Conservation (phyloP, 805 yeast genomes). For the Yamadazyma scolyti region DNA sequence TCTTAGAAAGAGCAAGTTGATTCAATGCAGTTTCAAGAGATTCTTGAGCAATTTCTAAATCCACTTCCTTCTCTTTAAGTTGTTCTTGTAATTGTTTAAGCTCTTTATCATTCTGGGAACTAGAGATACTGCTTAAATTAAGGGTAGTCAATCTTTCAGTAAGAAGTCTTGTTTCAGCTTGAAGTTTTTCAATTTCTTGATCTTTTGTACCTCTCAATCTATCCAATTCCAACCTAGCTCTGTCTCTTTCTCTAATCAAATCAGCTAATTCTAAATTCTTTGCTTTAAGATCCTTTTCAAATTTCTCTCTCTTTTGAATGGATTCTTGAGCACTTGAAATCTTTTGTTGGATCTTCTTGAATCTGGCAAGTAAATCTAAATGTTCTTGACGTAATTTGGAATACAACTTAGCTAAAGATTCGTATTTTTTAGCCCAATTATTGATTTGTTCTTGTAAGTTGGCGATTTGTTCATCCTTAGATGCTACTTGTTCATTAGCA, state of each 20-base stretch:
- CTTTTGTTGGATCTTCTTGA: slow-evolving; percentile 78
- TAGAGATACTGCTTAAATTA: slow-evolving; percentile 54
- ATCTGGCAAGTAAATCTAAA: slow-evolving; percentile 68
- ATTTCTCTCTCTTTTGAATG: slow-evolving; percentile 72
- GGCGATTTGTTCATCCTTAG: slow-evolving; percentile 70
- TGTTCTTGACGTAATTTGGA: slow-evolving; percentile 92
- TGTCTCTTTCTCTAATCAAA: slow-evolving; percentile 81
- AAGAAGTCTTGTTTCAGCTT: slow-evolving; percentile 59
- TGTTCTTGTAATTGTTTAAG: slow-evolving; percentile 40
- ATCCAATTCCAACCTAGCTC: slow-evolving; percentile 81
- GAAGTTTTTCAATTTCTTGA: slow-evolving; percentile 61
- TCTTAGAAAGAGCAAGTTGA: slow-evolving; percentile 51
- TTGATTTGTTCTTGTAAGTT: slow-evolving; percentile 69
- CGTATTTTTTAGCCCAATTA: slow-evolving; percentile 84
- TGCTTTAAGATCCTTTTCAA: slow-evolving; percentile 78
- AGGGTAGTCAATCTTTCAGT: slow-evolving; percentile 58
- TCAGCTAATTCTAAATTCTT: slow-evolving; percentile 88
- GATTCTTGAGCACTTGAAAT: slow-evolving; percentile 90
- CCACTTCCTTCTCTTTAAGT: slow-evolving; percentile 69
- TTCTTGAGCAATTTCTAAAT: slow-evolving; percentile 73
- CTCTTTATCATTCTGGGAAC: slow-evolving; percentile 59
- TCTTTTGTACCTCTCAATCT: slow-evolving; percentile 61
- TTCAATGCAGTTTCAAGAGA: slow-evolving; percentile 69
- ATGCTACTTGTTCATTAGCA: slow-evolving; percentile 66
- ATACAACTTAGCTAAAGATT: slow-evolving; percentile 82